A percentile compares a stretch with the other conserved stretches of the same genome.
These are phyloP conservation scores for Darksidea phi DNA, from an alignment of 495 filamentous ascomycete genomes.

Conservation along the genomic window DNA sequence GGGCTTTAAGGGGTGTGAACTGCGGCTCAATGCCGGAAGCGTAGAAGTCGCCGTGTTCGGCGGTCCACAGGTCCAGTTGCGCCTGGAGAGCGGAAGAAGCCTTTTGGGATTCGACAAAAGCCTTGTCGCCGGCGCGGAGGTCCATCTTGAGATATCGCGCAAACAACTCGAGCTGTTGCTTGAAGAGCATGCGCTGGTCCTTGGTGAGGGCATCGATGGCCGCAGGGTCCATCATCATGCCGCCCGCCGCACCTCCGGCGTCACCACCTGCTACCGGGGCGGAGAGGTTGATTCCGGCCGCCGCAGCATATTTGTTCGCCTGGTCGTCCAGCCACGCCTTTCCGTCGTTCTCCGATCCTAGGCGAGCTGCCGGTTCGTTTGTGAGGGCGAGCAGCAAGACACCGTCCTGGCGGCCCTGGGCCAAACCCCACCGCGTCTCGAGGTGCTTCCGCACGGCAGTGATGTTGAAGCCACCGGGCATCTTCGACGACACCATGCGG, in stretches of 20 bases:
- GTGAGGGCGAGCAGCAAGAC: slow-evolving; percentile 86
- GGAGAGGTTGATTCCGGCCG: slow-evolving; percentile 80
- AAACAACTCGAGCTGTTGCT: slow-evolving; percentile 92
- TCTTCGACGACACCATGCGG: slow-evolving; percentile 93
- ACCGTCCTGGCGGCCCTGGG: slow-evolving; percentile 84
- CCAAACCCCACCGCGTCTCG: slow-evolving; percentile 90
- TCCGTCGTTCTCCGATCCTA: slow-evolving; percentile 84
- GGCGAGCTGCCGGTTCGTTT: slow-evolving; percentile 82
- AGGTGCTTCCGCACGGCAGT: slow-evolving; percentile 91
- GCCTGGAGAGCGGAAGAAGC: slow-evolving; percentile 81
- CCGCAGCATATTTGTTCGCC: slow-evolving; percentile 82
- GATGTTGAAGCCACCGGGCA: slow-evolving; percentile 99
- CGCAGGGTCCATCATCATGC: slow-evolving; percentile 99
- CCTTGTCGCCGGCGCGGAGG: slow-evolving; percentile 91
- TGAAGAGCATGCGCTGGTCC: slow-evolving; percentile 91
- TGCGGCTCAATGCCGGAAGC: slow-evolving; percentile 90
- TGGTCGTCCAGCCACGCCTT: slow-evolving; percentile 88
- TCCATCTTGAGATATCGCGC: slow-evolving; percentile 97
- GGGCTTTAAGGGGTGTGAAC: slow-evolving; percentile 89
- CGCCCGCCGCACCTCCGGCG: slow-evolving; percentile 64
- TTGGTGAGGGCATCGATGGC: slow-evolving; percentile 96
- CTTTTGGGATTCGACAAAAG: slow-evolving; percentile 77
- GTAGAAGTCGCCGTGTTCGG: slow-evolving; percentile 95
- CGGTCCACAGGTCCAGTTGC: slow-evolving; percentile 90
- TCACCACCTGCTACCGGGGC: slow-evolving; percentile 73